These are phyloP conservation scores for Rehmannia glutinosa DNA, from an alignment of 257 asterid species.

Conservation along the genomic window DNA sequence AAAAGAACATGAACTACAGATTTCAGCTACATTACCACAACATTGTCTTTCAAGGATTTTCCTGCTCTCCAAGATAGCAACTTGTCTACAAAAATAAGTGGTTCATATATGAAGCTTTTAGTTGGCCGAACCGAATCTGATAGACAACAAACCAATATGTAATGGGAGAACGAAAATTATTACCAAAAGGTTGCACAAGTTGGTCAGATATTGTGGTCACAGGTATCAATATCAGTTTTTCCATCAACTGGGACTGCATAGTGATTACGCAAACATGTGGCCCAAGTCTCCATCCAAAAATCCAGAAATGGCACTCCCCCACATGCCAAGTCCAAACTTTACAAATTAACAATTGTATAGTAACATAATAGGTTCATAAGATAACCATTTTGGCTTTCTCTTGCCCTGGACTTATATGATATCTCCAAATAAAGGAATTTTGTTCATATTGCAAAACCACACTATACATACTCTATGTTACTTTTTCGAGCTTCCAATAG, in stretches of 20 bases:
- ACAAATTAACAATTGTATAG: too few species aligned
- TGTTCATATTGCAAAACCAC: not conserved
- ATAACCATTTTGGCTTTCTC: too few species aligned
- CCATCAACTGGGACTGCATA: too few species aligned
- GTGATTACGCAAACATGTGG: not conserved
- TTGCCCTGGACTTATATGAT: not conserved
- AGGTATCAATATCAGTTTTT: too few species aligned
- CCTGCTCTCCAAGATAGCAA: conserved; percentile 92
- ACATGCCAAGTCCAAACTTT: not conserved
- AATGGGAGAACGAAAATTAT: not conserved
- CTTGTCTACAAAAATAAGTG: conserved; percentile 46
- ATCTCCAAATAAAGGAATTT: not conserved
- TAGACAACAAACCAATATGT: not conserved
- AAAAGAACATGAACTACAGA: not conserved
- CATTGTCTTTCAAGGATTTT: conserved; percentile 48
- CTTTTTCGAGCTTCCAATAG: not conserved
- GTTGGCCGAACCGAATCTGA: not conserved
- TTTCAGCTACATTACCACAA: conserved; percentile 50
- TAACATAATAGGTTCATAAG: too few species aligned
- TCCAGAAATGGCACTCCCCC: not conserved
- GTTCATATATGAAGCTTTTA: not conserved
- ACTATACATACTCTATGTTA: not conserved
- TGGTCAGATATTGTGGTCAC: conserved; percentile 71
- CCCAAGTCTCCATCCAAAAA: not conserved
- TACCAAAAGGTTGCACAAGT: conserved; percentile 92